Evolutionary conservation across 2,329 filamentous ascomycete species (phyloP).

Genomic region (Ceratocystis harringtonii): DNA sequence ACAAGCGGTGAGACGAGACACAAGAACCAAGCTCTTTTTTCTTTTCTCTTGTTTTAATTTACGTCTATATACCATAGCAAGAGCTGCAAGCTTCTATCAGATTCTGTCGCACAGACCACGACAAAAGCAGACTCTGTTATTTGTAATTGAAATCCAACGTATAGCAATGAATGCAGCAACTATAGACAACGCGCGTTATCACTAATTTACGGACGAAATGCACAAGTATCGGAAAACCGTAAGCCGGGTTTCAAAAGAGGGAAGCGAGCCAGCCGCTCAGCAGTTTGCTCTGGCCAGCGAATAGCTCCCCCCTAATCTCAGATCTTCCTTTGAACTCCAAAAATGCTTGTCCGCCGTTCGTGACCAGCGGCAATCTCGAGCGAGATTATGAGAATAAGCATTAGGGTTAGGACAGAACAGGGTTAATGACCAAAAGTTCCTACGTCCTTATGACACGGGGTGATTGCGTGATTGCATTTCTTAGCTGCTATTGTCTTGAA

Average conservation of each 20-base stretch:
- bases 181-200: background rate
- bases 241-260: too few species aligned
- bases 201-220: background rate
- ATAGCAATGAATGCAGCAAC: too few species aligned
- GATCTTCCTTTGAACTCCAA: too few species aligned
- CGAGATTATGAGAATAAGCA: too few species aligned
- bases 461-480: background rate
- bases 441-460: background rate
- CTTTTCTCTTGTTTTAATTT: background rate
- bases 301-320: background rate
- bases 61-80: too few species aligned
- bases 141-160: too few species aligned
- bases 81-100: background rate
- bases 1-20: background rate
- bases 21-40: background rate
- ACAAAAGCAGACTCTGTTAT: background rate
- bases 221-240: background rate
- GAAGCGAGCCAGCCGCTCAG: background rate
- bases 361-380: too few species aligned
- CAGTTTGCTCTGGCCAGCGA: background rate
- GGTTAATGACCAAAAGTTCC: background rate
- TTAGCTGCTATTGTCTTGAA: background rate
- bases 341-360: too few species aligned
- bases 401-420: background rate
- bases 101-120: background rate